Conservation (phyloP, 495 filamentous ascomycete species). For the Hypomontagnella monticulosa region DNA sequence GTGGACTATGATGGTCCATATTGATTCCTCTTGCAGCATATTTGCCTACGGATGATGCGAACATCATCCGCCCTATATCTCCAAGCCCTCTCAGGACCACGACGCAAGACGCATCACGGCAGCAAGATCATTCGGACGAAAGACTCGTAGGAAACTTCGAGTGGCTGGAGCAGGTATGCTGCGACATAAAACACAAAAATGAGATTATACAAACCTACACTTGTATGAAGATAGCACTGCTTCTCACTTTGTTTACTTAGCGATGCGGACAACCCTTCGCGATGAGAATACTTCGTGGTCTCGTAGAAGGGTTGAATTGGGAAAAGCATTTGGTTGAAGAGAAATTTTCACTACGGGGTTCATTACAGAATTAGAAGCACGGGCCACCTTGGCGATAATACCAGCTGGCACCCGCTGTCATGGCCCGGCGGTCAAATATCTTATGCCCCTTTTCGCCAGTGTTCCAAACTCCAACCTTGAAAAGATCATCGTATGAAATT, state of each 20-base stretch:
- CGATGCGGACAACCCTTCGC: no score
- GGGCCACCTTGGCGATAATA: background rate
- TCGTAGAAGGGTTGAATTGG: background rate
- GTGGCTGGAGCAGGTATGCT: constrained; percentile 56
- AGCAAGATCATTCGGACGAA: constrained; percentile 58
- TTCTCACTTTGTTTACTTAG: no score
- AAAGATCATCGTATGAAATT: no score
- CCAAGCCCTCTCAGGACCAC: constrained; percentile 58
- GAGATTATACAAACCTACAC: constrained; percentile 29
- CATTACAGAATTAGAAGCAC: background rate
- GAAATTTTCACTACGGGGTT: constrained; percentile 5
- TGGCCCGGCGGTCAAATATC: constrained; percentile 26
- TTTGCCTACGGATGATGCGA: constrained; percentile 39
- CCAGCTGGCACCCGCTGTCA: constrained; percentile 45
- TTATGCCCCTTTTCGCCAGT: background rate
- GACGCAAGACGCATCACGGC: constrained; percentile 59
- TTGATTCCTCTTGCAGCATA: constrained; percentile 56
- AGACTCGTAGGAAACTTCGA: constrained; percentile 52
- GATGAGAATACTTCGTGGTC: background rate
- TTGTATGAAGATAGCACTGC: no score
- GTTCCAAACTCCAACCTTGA: no score
- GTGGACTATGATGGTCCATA: constrained; percentile 66
- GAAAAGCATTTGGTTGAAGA: background rate
- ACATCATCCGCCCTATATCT: constrained; percentile 40
- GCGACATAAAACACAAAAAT: constrained; percentile 36